phyloP scores from a whole-genome alignment of 192 early-diverging fungal genomes.

The Spinellus fusiger region DNA sequence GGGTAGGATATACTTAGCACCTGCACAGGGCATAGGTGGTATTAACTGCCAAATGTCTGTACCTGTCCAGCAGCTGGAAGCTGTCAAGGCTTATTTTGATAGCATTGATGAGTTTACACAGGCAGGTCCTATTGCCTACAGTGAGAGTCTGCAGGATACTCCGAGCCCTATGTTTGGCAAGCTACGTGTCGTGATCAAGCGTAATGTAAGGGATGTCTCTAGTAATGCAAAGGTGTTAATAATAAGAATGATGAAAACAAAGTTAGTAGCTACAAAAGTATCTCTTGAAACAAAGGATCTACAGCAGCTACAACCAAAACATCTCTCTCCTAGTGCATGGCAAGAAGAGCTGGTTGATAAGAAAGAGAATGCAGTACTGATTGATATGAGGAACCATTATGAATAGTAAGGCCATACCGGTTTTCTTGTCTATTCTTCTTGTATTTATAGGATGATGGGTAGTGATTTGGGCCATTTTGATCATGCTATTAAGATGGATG shows the following conservation, averaged over 20 bases:
- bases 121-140: slow-evolving; percentile 28
- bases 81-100: slow-evolving; percentile 51
- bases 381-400: slow-evolving; percentile 79
- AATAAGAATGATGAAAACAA: neutral
- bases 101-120: slow-evolving; percentile 19
- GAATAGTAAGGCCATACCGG: slow-evolving; percentile 42
- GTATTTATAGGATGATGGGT: neutral
- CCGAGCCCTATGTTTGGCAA: slow-evolving; percentile 55
- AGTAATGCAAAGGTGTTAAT: neutral
- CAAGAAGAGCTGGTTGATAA: slow-evolving; percentile 43
- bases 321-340: slow-evolving; percentile 61
- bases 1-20: slow-evolving; percentile 65
- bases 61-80: slow-evolving; percentile 42
- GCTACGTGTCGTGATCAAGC: slow-evolving; percentile 53
- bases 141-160: slow-evolving; percentile 21
- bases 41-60: slow-evolving; percentile 75
- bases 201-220: slow-evolving; percentile 33
- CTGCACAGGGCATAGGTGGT: slow-evolving; percentile 41
- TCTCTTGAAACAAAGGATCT: slow-evolving; percentile 41
- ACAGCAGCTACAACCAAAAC: slow-evolving; percentile 48
- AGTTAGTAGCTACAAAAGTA: slow-evolving; percentile 48
- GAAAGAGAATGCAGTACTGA: slow-evolving; percentile 36
- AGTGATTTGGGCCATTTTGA: slow-evolving; percentile 65
- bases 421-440: neutral
- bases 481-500: slow-evolving; percentile 57